A percentile compares a stretch with the other conserved stretches of the same genome.
Evolutionary conservation across 768 basidiomycete genomes (phyloP).

Genomic region (Dacryopinax primogenitus): DNA sequence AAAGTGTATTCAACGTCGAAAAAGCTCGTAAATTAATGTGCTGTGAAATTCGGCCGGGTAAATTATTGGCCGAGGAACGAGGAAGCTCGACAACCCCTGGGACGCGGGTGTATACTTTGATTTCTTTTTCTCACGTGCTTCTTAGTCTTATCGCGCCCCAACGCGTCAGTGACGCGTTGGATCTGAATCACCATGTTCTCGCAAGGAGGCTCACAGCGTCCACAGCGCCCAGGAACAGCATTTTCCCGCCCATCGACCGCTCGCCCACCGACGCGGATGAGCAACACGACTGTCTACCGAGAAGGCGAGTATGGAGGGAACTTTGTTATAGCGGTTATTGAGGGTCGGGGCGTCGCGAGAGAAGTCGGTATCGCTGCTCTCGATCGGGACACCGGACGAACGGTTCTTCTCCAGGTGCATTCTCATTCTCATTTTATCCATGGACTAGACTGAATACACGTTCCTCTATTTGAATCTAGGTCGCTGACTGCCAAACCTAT

Average conservation of each 20-base stretch:
- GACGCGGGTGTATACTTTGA: too few relatives aligned
- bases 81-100: too few relatives aligned
- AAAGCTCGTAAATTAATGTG: background rate
- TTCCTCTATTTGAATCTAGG: slow-evolving; percentile 30
- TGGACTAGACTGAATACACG: slow-evolving; percentile 2
- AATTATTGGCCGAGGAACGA: background rate
- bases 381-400: slow-evolving; percentile 64
- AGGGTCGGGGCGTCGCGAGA: slow-evolving; percentile 62
- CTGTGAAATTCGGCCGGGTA: background rate
- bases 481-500: slow-evolving; percentile 78
- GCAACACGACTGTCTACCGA: slow-evolving; percentile 19
- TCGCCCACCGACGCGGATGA: slow-evolving; percentile 43
- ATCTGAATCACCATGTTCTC: background rate
- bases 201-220: too few relatives aligned
- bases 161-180: background rate
- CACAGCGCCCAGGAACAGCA: background rate
- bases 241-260: slow-evolving; percentile 39
- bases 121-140: background rate
- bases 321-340: slow-evolving; percentile 56
- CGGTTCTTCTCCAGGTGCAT: slow-evolving; percentile 64
- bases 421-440: background rate
- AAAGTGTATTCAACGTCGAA: too few relatives aligned
- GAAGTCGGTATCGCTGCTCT: slow-evolving; percentile 82
- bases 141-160: background rate
- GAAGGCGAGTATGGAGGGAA: slow-evolving; percentile 45